These are phyloP conservation scores for Solanum hybrid DNA, from an alignment of 305 asterid genomes.

Conservation along the genomic window DNA sequence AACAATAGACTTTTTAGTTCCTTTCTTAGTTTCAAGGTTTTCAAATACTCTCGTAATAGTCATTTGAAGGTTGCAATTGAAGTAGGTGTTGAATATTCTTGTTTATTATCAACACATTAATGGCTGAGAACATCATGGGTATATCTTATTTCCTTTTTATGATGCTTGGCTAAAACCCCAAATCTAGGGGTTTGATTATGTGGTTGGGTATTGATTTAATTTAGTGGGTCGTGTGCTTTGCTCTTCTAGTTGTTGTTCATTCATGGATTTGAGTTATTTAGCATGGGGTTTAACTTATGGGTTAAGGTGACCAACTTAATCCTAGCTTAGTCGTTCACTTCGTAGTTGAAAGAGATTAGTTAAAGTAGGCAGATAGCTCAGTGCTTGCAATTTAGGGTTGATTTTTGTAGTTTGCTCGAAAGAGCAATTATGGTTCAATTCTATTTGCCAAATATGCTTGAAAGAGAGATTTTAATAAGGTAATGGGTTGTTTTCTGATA, in stretches of 20 bases:
- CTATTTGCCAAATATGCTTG: background rate
- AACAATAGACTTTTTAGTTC: background rate
- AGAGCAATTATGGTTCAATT: background rate
- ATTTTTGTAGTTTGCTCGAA: background rate
- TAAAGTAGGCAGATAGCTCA: background rate
- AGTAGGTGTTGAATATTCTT: background rate
- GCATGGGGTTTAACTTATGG: background rate
- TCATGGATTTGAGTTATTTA: background rate
- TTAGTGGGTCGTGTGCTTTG: background rate
- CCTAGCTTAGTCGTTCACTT: background rate
- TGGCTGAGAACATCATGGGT: background rate
- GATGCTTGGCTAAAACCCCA: background rate
- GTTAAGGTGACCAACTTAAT: background rate
- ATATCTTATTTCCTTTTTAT: background rate
- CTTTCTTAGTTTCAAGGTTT: background rate
- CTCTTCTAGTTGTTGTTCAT: no score
- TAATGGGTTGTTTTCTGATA: background rate
- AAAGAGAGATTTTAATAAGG: background rate
- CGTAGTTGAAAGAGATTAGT: background rate
- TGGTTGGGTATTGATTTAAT: background rate
- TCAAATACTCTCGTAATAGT: background rate
- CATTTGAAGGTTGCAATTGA: background rate
- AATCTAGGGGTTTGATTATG: background rate
- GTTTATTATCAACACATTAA: background rate
- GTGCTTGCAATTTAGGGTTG: background rate